A percentile compares a stretch with the other conserved stretches of the same genome.
Conservation (phyloP, 129 eudicot genomes). For the Pittosporum tobira region DNA sequence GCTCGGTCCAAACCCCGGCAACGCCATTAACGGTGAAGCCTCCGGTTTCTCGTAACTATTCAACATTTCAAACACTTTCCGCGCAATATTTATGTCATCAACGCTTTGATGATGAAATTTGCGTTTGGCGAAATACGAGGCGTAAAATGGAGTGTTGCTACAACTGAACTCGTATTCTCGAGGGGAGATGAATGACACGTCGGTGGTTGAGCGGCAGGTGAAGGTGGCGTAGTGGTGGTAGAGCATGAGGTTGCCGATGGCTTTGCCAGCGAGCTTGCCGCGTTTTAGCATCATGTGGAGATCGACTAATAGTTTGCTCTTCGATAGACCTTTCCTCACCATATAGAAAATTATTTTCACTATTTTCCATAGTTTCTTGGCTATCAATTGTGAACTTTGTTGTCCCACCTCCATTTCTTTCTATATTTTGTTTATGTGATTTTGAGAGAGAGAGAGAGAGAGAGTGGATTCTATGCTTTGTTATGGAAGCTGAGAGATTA, state of each 20-base stretch:
- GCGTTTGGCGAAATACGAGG: constrained; percentile 9
- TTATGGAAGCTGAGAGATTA: not conserved
- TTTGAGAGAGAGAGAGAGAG: not conserved
- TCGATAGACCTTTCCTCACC: constrained; percentile 22
- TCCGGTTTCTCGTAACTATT: constrained; percentile 7
- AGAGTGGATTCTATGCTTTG: not conserved
- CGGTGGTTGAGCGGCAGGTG: constrained; percentile 16
- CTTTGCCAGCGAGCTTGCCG: constrained; percentile 22
- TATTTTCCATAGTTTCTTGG: constrained; percentile 22
- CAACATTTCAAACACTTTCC: constrained; percentile 28
- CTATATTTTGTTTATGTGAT: not conserved
- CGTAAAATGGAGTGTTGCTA: constrained; percentile 24
- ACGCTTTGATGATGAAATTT: constrained; percentile 9
- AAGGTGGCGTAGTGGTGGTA: constrained; percentile 20
- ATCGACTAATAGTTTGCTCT: constrained; percentile 20
- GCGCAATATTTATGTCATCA: constrained; percentile 17
- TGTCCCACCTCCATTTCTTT: constrained; percentile 16
- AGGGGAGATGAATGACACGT: constrained; percentile 12
- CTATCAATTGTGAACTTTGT: constrained; percentile 11
- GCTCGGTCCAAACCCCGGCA: constrained; percentile 20
- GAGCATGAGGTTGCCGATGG: constrained; percentile 19
- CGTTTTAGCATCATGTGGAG: constrained; percentile 17
- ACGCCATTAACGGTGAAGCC: constrained; percentile 10
- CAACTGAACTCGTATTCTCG: constrained; percentile 29
- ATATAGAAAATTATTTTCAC: constrained; percentile 10